These are phyloP conservation scores for Ceratobasidium sp. DNA, from an alignment of 1,284 basidiomycete genomes.

Conservation along the genomic window DNA sequence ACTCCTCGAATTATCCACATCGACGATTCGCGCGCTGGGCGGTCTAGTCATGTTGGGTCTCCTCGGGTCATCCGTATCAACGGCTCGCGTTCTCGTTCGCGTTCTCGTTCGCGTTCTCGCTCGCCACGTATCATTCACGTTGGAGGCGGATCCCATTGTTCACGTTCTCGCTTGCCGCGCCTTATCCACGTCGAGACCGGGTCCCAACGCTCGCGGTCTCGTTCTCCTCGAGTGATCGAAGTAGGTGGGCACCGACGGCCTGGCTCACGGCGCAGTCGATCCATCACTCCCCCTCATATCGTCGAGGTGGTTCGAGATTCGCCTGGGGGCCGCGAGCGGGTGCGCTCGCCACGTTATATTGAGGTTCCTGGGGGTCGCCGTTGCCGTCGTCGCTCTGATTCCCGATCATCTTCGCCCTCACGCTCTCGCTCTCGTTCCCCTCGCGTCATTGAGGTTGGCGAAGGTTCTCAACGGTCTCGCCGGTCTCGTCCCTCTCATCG, in stretches of 20 bases:
- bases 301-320: conserved; percentile 39
- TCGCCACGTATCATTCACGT: conserved; percentile 9
- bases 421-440: too few relatives aligned
- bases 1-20: conserved; percentile 17
- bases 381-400: conserved; percentile 17
- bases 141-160: neutral
- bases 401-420: too few relatives aligned
- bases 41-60: neutral
- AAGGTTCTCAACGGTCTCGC: neutral
- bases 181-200: too few relatives aligned
- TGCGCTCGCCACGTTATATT: conserved; percentile 21
- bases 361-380: conserved; percentile 21
- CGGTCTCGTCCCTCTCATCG: conserved; percentile 9
- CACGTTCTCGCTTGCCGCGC: neutral
- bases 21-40: neutral
- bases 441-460: conserved; percentile 5
- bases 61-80: conserved; percentile 14
- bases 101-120: too few relatives aligned
- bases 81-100: conserved; percentile 3
- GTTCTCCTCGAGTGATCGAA: neutral
- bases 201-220: neutral
- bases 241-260: neutral
- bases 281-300: too few relatives aligned
- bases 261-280: neutral
- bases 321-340: neutral